Conservation (phyloP, 2,329 filamentous ascomycete species). For the Decorospora gaudefroyi region DNA sequence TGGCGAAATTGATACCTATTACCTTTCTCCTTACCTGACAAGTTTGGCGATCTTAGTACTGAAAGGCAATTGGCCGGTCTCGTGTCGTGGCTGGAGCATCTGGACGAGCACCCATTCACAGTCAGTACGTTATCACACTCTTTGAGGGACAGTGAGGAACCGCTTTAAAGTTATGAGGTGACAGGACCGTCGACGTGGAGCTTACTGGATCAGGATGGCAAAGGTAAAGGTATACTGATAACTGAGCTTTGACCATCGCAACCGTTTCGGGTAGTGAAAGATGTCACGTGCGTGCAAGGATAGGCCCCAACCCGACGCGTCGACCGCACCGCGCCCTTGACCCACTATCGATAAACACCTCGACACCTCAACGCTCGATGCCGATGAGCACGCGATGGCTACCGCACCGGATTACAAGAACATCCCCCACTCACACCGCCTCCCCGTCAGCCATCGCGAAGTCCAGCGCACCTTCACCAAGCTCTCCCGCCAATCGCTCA, state of each 20-base stretch:
- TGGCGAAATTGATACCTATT: constrained; percentile 14
- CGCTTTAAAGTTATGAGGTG: too few relatives aligned
- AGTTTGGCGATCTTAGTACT: not conserved
- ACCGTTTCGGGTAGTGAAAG: too few relatives aligned
- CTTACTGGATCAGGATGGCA: too few relatives aligned
- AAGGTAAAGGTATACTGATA: too few relatives aligned
- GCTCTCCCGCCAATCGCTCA: constrained; percentile 71
- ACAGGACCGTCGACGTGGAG: too few relatives aligned
- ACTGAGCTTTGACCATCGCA: too few relatives aligned
- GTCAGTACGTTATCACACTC: too few relatives aligned
- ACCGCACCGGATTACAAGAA: constrained; percentile 73
- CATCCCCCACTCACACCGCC: constrained; percentile 70
- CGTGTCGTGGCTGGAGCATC: too few relatives aligned
- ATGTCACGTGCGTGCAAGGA: constrained; percentile 20
- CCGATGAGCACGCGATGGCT: constrained; percentile 48
- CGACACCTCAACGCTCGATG: constrained; percentile 27
- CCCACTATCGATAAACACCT: constrained; percentile 31
- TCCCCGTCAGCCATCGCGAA: constrained; percentile 66
- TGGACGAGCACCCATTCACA: too few relatives aligned
- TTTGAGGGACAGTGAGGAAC: too few relatives aligned
- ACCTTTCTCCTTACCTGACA: too few relatives aligned
- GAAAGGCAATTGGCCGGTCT: too few relatives aligned
- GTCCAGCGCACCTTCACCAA: constrained; percentile 69
- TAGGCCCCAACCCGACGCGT: constrained; percentile 13
- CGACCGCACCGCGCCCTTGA: constrained; percentile 11